Evolutionary conservation across 805 yeast species (phyloP).

Genomic region (Candida ponderosae): DNA sequence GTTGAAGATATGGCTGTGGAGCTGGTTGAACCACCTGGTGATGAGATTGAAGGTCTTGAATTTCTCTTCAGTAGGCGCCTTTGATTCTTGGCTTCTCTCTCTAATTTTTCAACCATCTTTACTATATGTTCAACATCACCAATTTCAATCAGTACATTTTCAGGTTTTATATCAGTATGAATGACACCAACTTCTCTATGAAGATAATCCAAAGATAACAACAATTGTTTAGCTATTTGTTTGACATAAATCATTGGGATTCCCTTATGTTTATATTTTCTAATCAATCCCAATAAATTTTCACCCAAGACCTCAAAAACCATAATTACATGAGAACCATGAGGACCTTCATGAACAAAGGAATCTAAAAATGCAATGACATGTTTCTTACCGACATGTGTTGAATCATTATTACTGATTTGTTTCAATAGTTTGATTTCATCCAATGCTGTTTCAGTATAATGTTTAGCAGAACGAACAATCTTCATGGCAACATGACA

Average conservation of each 20-base stretch:
- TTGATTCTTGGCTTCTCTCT: constrained; percentile 37
- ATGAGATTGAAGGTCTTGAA: constrained; percentile 18
- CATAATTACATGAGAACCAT: constrained; percentile 93
- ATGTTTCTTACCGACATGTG: constrained; percentile 76
- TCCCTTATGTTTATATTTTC: constrained; percentile 70
- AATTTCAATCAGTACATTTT: constrained; percentile 69
- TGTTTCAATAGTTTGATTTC: constrained; percentile 76
- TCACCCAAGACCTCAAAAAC: constrained; percentile 97
- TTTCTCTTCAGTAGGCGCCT: constrained; percentile 33
- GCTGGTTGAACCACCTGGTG: constrained; percentile 1
- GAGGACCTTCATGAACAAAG: constrained; percentile 80
- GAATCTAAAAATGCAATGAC: constrained; percentile 77
- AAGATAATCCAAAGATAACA: constrained; percentile 63
- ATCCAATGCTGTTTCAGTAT: constrained; percentile 90
- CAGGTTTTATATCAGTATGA: constrained; percentile 70
- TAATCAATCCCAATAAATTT: constrained; percentile 75
- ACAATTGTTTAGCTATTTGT: constrained; percentile 72
- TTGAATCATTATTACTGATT: constrained; percentile 51
- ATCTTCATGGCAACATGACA: constrained; percentile 90
- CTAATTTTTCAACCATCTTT: constrained; percentile 53
- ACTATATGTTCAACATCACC: constrained; percentile 80
- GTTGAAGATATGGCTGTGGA: neutral
- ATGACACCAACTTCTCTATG: constrained; percentile 70
- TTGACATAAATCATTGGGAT: constrained; percentile 72
- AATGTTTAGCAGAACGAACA: constrained; percentile 84